Percentiles rank a stretch among this genome's conserved stretches.
Evolutionary conservation across 805 yeast species (phyloP).

Genomic region (Suhomyces xylopsoci): DNA sequence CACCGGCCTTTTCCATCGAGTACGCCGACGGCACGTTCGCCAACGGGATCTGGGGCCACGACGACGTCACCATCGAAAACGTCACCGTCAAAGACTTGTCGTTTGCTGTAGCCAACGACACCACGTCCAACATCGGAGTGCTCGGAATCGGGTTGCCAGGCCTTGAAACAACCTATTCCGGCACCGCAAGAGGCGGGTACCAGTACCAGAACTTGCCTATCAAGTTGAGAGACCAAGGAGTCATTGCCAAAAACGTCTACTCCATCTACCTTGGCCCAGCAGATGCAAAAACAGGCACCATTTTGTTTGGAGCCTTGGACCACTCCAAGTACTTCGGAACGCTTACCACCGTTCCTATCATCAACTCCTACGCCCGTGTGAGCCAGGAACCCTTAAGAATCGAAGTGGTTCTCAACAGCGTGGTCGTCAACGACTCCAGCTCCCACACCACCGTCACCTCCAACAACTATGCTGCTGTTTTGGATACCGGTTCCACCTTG

Average conservation of each 20-base stretch:
- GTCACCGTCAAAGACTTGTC: conserved; percentile 49
- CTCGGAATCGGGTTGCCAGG: conserved; percentile 70
- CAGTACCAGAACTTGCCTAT: conserved; percentile 39
- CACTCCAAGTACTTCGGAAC: conserved; percentile 37
- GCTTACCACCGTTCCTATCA: conserved; percentile 33
- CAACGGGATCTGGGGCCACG: conserved; percentile 57
- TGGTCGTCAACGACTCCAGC: conserved; percentile 18
- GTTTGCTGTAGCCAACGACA: conserved; percentile 67
- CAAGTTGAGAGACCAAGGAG: conserved; percentile 30
- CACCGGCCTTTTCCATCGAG: conserved; percentile 37
- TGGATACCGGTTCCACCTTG: conserved; percentile 38
- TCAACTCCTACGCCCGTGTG: conserved; percentile 36
- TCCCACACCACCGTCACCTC: conserved; percentile 13
- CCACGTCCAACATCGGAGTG: conserved; percentile 47
- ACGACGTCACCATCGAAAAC: conserved; percentile 52
- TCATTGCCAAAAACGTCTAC: conserved; percentile 31
- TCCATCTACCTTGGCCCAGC: conserved; percentile 34
- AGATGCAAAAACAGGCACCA: conserved; percentile 25
- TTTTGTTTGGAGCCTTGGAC: conserved; percentile 45
- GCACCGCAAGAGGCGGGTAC: conserved; percentile 14
- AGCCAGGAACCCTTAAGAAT: conserved; percentile 43
- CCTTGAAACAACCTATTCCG: conserved; percentile 56
- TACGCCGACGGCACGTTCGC: conserved; percentile 53
- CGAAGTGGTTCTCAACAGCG: conserved; percentile 46
- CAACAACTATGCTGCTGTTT: conserved; percentile 21